Evolutionary conservation across 768 basidiomycete species (phyloP).

Genomic region (Calocybe indica): DNA sequence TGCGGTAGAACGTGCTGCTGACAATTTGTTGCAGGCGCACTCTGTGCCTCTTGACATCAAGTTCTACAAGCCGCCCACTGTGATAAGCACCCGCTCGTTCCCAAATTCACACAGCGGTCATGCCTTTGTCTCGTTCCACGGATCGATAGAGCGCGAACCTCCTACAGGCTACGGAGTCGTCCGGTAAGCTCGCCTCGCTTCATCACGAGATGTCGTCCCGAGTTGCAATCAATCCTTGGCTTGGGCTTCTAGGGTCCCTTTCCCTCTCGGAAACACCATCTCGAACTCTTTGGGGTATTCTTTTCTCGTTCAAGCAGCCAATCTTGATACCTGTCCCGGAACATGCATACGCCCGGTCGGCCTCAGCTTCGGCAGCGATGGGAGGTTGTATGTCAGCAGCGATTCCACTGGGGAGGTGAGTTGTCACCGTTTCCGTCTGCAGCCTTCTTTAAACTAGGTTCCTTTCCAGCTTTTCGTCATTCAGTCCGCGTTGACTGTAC

Average conservation of each 20-base stretch:
- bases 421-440: not conserved
- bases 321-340: constrained; percentile 31
- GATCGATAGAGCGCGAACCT: constrained; percentile 33
- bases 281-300: constrained; percentile 12
- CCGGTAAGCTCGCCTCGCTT: constrained; percentile 16
- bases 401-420: constrained; percentile 37
- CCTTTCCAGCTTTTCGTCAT: constrained; percentile 4
- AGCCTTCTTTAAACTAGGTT: not conserved
- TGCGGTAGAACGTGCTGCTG: not conserved
- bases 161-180: constrained; percentile 44
- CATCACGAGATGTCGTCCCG: not conserved
- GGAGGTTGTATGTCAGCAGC: constrained; percentile 32
- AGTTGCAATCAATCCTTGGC: not conserved
- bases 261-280: constrained; percentile 11
- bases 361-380: constrained; percentile 29
- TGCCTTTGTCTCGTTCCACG: constrained; percentile 41
- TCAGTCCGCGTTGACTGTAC: not conserved
- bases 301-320: constrained; percentile 33
- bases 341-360: constrained; percentile 40
- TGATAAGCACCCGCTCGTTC: constrained; percentile 13
- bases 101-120: constrained; percentile 22
- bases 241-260: constrained; percentile 17
- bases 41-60: constrained; percentile 43
- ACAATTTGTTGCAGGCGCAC: constrained; percentile 28
- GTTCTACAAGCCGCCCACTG: constrained; percentile 21